A percentile compares a stretch with the other conserved stretches of the same genome.
These are phyloP conservation scores for Yarrowia sp. DNA, from an alignment of 805 yeast species.

Conservation along the genomic window DNA sequence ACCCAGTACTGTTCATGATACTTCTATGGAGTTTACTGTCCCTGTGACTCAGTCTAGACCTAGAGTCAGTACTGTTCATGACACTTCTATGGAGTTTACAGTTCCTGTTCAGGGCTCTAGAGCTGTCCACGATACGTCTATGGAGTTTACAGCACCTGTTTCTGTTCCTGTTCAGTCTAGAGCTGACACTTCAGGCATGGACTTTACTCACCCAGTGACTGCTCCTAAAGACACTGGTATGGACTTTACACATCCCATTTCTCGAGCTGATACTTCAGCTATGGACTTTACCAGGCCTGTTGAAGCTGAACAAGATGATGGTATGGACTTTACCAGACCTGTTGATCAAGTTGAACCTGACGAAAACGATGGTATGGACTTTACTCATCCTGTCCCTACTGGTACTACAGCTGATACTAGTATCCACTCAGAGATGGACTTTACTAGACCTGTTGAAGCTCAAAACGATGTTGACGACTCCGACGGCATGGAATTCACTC, in stretches of 20 bases:
- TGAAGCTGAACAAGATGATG: neutral
- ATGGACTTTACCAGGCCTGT: neutral
- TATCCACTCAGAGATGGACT: too few relatives aligned
- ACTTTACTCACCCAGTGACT: neutral
- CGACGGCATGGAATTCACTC: neutral
- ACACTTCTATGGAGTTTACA: neutral
- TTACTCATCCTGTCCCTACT: constrained; percentile 10
- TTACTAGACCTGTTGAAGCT: too few relatives aligned
- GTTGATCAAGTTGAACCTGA: neutral
- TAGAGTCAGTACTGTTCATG: neutral
- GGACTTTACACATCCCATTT: too few relatives aligned
- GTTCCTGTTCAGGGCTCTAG: neutral
- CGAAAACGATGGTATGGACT: neutral
- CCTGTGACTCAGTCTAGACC: neutral
- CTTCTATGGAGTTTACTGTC: neutral
- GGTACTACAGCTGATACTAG: too few relatives aligned
- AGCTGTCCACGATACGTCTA: too few relatives aligned
- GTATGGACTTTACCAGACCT: neutral
- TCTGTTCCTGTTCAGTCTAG: neutral
- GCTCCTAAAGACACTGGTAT: neutral
- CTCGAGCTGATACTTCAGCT: too few relatives aligned
- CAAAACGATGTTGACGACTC: too few relatives aligned
- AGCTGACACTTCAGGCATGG: too few relatives aligned
- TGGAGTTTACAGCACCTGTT: neutral
- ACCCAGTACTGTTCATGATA: neutral